Percentiles rank a stretch among this genome's conserved stretches.
Evolutionary conservation across 805 yeast species (phyloP).

Genomic region (Suhomyces tanzawaensis): DNA sequence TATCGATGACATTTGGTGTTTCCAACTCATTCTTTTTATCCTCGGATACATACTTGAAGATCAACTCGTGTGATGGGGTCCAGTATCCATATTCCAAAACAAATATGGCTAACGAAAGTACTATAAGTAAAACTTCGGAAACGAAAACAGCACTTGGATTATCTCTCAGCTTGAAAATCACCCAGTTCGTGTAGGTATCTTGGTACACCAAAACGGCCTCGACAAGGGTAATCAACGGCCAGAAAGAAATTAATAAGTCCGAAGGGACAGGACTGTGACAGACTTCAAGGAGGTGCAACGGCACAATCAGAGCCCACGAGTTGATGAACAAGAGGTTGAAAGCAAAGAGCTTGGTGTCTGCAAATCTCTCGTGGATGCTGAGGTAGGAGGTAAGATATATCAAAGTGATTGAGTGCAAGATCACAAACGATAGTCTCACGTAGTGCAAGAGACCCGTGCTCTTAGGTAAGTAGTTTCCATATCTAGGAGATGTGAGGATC

Average conservation of each 20-base stretch:
- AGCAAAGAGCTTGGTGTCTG: conserved; percentile 18
- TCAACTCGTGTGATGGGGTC: conserved; percentile 41
- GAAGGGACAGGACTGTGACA: conserved; percentile 18
- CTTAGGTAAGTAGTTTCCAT: conserved; percentile 20
- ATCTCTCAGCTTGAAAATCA: conserved; percentile 12
- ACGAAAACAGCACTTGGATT: conserved; percentile 6
- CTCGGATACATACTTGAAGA: conserved; percentile 23
- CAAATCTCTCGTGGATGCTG: conserved; percentile 22
- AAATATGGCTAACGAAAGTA: conserved; percentile 32
- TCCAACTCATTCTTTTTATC: conserved; percentile 16
- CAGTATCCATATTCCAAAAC: conserved; percentile 35
- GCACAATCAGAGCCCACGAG: conserved; percentile 16
- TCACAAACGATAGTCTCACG: conserved; percentile 18
- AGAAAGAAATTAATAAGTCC: conserved; percentile 24
- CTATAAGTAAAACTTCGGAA: conserved; percentile 25
- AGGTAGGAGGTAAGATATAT: conserved; percentile 13
- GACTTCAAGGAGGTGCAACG: conserved; percentile 28
- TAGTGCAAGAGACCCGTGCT: conserved; percentile 25
- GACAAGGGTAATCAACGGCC: conserved; percentile 25
- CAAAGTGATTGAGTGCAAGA: conserved; percentile 16
- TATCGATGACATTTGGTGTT: conserved; percentile 34
- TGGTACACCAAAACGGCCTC: conserved; percentile 24
- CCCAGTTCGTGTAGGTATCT: conserved; percentile 24
- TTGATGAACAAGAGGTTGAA: conserved; percentile 10
- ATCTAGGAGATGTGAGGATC: conserved; percentile 1